Percentiles rank a stretch among this genome's conserved stretches.
phyloP scores from a whole-genome alignment of 306 rosid species.

The Phaseolus lunatus region DNA sequence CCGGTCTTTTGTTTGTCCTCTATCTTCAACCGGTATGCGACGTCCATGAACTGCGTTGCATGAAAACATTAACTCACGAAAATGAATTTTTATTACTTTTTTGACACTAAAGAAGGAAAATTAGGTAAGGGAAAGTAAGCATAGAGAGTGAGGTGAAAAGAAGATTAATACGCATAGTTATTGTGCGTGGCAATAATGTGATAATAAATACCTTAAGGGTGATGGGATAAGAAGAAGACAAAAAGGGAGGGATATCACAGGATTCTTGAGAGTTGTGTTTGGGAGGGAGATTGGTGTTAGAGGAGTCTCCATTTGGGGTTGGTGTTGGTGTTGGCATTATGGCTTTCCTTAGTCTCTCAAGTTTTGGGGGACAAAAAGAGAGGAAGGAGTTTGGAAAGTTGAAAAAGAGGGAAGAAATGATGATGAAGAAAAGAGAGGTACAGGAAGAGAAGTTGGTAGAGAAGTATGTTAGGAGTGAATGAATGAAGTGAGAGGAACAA shows the following conservation, averaged over 20 bases:
- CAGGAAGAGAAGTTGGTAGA: neutral
- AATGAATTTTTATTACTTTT: neutral
- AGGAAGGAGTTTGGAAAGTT: neutral
- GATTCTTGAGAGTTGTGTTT: constrained; percentile 49
- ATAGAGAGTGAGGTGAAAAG: too few species aligned
- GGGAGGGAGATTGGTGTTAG: constrained; percentile 23
- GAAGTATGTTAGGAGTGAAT: neutral
- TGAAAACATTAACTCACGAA: constrained; percentile 35
- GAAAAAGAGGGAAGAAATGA: neutral
- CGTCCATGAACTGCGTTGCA: constrained; percentile 89
- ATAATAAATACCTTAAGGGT: constrained; percentile 70
- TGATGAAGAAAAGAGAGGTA: neutral
- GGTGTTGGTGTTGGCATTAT: constrained; percentile 36
- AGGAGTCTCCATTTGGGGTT: constrained; percentile 41
- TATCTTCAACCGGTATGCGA: constrained; percentile 62
- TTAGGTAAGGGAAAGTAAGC: neutral
- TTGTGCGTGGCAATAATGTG: neutral
- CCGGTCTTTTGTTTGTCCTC: constrained; percentile 48
- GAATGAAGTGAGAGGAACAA: constrained; percentile 55
- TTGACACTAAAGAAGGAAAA: neutral
- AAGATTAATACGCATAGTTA: constrained; percentile 18
- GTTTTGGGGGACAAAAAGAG: constrained; percentile 11
- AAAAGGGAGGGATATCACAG: constrained; percentile 56
- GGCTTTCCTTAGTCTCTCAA: neutral
- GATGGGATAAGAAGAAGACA: constrained; percentile 64